Evolutionary conservation across 2,329 filamentous ascomycete genomes (phyloP).

Genomic region (Colletotrichum trifolii): DNA sequence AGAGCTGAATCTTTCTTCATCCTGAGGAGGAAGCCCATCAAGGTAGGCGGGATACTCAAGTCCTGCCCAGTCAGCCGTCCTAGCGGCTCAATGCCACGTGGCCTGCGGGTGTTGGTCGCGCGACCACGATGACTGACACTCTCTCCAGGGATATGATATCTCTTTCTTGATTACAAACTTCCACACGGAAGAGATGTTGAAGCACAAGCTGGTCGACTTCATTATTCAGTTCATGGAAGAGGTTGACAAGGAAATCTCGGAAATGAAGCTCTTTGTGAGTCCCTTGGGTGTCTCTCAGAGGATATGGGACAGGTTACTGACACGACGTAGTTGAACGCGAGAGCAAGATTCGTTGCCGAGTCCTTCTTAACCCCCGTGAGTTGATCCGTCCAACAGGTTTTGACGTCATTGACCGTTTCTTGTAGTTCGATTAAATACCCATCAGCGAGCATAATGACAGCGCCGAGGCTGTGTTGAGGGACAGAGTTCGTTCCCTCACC

Average conservation of each 20-base stretch:
- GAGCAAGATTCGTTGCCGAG: constrained; percentile 97
- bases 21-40: constrained; percentile 91
- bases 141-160: constrained; percentile 88
- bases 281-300: neutral
- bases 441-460: constrained; percentile 4
- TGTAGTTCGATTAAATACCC: constrained; percentile 37
- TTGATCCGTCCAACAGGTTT: constrained; percentile 8
- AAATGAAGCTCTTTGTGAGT: constrained; percentile 99
- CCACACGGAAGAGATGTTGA: constrained; percentile 98
- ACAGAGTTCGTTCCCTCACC: neutral
- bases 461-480: neutral
- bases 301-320: constrained; percentile 34
- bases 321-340: constrained; percentile 81
- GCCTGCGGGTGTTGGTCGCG: neutral
- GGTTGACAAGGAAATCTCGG: constrained; percentile 99
- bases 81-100: constrained; percentile 12
- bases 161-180: constrained; percentile 99
- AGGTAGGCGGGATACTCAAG: constrained; percentile 64
- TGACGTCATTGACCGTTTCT: constrained; percentile 14
- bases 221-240: constrained; percentile 99
- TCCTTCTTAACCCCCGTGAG: constrained; percentile 94
- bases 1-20: constrained; percentile 98
- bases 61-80: neutral
- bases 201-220: constrained; percentile 99
- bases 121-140: constrained; percentile 38